Conservation (phyloP, 1,284 basidiomycete genomes). For the Cutaneotrichosporon mucoides region DNA sequence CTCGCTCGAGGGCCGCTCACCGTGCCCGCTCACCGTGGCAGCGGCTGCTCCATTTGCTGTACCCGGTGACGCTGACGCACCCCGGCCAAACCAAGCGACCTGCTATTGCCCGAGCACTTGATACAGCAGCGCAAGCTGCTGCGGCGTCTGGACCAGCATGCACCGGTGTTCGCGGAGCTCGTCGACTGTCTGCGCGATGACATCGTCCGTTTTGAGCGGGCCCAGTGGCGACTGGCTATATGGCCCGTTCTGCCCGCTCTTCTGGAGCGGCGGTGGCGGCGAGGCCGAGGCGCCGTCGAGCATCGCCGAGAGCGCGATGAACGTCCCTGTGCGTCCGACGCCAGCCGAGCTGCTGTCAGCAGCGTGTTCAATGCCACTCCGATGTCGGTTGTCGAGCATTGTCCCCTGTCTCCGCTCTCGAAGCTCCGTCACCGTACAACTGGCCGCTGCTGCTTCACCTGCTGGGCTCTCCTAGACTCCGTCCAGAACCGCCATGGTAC, state of each 20-base stretch:
- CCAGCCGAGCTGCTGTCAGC: slow-evolving; percentile 38
- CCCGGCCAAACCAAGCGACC: neutral
- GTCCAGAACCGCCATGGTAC: neutral
- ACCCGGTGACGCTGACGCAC: too few relatives aligned
- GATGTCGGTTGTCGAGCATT: too few relatives aligned
- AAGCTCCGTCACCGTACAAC: too few relatives aligned
- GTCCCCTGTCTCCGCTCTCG: too few relatives aligned
- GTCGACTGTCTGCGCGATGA: slow-evolving; percentile 33
- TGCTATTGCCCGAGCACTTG: neutral
- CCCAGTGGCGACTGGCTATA: slow-evolving; percentile 21
- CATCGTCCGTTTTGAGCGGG: slow-evolving; percentile 25
- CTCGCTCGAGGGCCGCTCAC: too few relatives aligned
- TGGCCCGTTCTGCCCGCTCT: neutral
- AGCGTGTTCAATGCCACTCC: too few relatives aligned
- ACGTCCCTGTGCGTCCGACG: slow-evolving; percentile 43
- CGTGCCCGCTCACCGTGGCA: too few relatives aligned
- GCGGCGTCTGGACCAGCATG: slow-evolving; percentile 34
- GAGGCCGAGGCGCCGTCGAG: slow-evolving; percentile 10
- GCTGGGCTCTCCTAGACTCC: neutral
- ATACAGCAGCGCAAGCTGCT: slow-evolving; percentile 34
- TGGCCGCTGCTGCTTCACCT: too few relatives aligned
- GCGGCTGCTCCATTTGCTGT: too few relatives aligned
- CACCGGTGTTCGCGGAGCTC: slow-evolving; percentile 35
- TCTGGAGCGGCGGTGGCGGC: neutral
- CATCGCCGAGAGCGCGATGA: slow-evolving; percentile 40